Evolutionary conservation across 2,329 filamentous ascomycete species (phyloP), one percentile per base, ranked within the genome.

Genomic region (Fusarium hostae): DNA sequence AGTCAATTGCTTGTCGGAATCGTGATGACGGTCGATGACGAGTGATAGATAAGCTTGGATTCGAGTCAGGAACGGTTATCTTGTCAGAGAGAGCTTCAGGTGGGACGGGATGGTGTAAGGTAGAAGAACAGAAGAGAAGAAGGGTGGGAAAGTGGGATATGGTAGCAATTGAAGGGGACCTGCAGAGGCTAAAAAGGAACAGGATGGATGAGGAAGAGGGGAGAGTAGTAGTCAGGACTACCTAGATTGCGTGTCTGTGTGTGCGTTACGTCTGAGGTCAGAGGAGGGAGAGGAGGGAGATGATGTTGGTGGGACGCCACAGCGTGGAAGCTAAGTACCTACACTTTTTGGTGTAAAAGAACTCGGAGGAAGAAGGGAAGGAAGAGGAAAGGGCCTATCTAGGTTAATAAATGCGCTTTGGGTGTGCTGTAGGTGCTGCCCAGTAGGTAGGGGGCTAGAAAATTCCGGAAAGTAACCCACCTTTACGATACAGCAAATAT

Each of bases 221-320:
- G 66, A 56, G 48, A 47, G 63, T 13, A 64, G 41, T 37, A 44
- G 63, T 47, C 39, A 41, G 50, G 56, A 59, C 60, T 44, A 26
- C 26, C 26, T 26, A 22, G 22, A 24, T 41, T 63, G 59, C 48
- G 50, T 7, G 24, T 64, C 40, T 59, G 40, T 10, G 56, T 70
- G 41, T 57, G 37, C 26, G 35, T 55, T 55, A 43, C 51, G 59
- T 51, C 43, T 68, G 63, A 55, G 37, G 56, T 50, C 30, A 44
- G 63, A 67, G 55, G 41, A 41, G 54, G 63, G 62, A 67, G 57
- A 66, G 24, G 26, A 61, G 15, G 16, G 26, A 65, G 44, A 57
- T 39, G 39, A n/a, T 58, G 61, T 69, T 72, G 73, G 67, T 71
- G 73, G 70, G 64, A 76, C 74, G 74, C 74, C 74, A 75, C 74